A percentile compares a stretch with the other conserved stretches of the same genome.
phyloP scores from a whole-genome alignment of 768 basidiomycete genomes.

The Clathrus columnatus region DNA sequence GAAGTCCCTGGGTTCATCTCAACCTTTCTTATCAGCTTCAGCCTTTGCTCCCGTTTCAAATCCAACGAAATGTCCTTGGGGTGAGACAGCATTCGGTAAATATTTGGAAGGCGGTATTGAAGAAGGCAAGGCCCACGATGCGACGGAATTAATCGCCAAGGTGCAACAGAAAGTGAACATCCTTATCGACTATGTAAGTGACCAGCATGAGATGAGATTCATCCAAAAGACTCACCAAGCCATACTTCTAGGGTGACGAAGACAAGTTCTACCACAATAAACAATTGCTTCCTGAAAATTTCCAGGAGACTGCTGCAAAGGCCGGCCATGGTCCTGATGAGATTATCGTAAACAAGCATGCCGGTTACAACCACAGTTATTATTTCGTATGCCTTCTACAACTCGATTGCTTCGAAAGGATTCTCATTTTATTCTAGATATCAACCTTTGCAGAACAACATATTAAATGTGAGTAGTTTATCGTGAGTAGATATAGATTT shows the following conservation, averaged over 20 bases:
- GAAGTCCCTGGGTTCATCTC: slow-evolving; percentile 44
- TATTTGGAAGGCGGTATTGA: slow-evolving; percentile 71
- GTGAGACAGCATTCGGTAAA: slow-evolving; percentile 80
- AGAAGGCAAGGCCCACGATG: slow-evolving; percentile 78
- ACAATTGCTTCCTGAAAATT: slow-evolving; percentile 87
- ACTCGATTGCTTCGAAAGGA: not conserved
- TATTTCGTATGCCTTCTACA: slow-evolving; percentile 54
- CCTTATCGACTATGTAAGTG: slow-evolving; percentile 75
- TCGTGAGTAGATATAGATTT: slow-evolving; percentile 2
- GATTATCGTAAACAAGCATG: slow-evolving; percentile 70
- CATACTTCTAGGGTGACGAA: slow-evolving; percentile 48
- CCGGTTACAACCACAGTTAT: slow-evolving; percentile 84
- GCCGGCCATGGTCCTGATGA: slow-evolving; percentile 65
- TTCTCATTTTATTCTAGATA: slow-evolving; percentile 39
- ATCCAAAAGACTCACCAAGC: not conserved
- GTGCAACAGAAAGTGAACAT: slow-evolving; percentile 61
- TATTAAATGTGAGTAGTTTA: slow-evolving; percentile 59
- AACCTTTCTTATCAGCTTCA: slow-evolving; percentile 76
- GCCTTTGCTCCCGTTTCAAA: slow-evolving; percentile 86
- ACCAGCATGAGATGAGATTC: not conserved
- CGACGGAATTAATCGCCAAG: slow-evolving; percentile 69
- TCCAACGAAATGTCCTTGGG: slow-evolving; percentile 84
- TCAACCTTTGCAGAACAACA: slow-evolving; percentile 89
- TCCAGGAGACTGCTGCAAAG: slow-evolving; percentile 67
- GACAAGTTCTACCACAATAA: slow-evolving; percentile 81